Evolutionary conservation across 2,329 filamentous ascomycete genomes (phyloP).

Genomic region (Ophiobolus disseminans): DNA sequence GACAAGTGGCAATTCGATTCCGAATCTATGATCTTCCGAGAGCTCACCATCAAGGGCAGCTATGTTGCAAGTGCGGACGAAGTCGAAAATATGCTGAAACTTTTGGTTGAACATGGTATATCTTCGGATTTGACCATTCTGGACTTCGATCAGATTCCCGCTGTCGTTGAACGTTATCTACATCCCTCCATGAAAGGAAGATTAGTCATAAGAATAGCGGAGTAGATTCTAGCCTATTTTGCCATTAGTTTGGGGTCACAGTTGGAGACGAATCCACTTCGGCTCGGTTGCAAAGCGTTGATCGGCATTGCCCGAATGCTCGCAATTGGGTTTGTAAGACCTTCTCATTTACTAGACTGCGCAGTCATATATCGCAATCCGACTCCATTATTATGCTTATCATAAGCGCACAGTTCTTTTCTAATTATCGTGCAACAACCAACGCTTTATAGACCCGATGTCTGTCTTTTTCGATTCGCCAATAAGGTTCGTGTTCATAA

Average conservation of each 20-base stretch:
- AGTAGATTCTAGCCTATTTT: constrained; percentile 3
- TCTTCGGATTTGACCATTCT: constrained; percentile 31
- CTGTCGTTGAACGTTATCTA: constrained; percentile 25
- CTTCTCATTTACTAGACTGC: no score
- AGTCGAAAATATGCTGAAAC: constrained; percentile 33
- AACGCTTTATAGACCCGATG: constrained; percentile 16
- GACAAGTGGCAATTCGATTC: constrained; percentile 37
- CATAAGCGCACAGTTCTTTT: no score
- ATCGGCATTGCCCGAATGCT: constrained; percentile 4
- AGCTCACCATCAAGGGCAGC: constrained; percentile 32
- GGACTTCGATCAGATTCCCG: constrained; percentile 29
- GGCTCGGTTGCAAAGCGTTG: constrained; percentile 10
- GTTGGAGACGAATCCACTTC: constrained; percentile 23
- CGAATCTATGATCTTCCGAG: constrained; percentile 32
- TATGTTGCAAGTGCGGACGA: constrained; percentile 33
- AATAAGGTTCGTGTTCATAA: constrained; percentile 20
- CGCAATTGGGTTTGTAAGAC: neutral
- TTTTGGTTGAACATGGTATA: constrained; percentile 28
- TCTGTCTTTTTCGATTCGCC: constrained; percentile 41
- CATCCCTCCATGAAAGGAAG: constrained; percentile 32
- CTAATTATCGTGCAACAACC: neutral
- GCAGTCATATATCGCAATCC: neutral
- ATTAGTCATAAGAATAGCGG: constrained; percentile 26
- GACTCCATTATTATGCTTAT: neutral
- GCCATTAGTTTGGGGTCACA: constrained; percentile 23